Base-by-base conservation (phyloP, 2,329 filamentous ascomycete species). In the Fusarium nodosum region DNA sequence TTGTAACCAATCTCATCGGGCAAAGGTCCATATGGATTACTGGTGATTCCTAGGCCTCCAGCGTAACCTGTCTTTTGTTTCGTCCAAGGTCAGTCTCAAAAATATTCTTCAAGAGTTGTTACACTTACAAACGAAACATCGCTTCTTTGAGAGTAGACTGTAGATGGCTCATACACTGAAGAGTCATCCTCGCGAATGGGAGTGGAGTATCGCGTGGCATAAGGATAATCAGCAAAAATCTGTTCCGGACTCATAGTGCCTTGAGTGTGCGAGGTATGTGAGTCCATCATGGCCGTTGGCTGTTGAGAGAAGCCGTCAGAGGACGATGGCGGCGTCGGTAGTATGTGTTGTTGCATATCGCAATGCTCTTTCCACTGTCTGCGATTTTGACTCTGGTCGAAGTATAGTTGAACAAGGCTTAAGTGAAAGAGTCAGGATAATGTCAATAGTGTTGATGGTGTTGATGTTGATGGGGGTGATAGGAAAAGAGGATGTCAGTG, bases 291-390 rank as follows among this genome's bases (percentile, higher is more conserved):
- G 26, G 47, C 22, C 38, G 38, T 22, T 51, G 64, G 42, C 4
- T 59, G 53, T 48, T 51, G 61, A 58, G 73, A 55, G 33, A 66
- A 59, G 41, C 66, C 69, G 56, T 69, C 69, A 52, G 61, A 63
- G 50, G 81, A 82, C 22, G 81, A 81, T 56, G 82, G 80, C 60
- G 85, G 84, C 24, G 85, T 86, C 44, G 80, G 81, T 36, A 83
- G 80, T 45, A 78, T 74, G 55, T 75, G 75, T 56, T 76, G 79
- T 63, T 78, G 79, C 82, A 85, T 79, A 28, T 71, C 66, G 57
- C 46, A 51, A 38, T 44, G 47, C 47, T 34, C 46, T 30, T 39
- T 46, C 44, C 22, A 42, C 50, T 41, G 57, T 57, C 44, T 66
- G 31, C 22, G 33, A 33, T 42, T 39, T 52, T 15, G 24, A 24